A percentile compares a stretch with the other conserved stretches of the same genome.
Conservation (phyloP, 1,284 basidiomycete genomes). For the Sphaerobolus stellatus region DNA sequence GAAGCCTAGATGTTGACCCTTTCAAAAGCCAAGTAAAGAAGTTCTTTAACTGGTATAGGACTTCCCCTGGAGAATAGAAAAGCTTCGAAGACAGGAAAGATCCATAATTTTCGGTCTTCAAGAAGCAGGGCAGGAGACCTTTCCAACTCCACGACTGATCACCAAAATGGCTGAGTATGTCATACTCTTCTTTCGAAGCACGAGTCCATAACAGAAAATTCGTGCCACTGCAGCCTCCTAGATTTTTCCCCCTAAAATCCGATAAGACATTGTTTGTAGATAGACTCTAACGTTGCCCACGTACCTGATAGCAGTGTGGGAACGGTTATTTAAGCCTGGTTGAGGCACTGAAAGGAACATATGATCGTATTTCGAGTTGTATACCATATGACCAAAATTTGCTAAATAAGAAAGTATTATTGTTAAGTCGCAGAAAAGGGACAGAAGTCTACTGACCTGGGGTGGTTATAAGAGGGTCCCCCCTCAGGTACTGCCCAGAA, state of each 20-base stretch:
- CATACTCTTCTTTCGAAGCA: constrained; percentile 9
- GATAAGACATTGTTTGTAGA: background rate
- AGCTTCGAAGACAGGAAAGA: background rate
- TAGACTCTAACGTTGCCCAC: background rate
- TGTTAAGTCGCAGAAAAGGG: background rate
- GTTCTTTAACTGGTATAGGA: background rate
- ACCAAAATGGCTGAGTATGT: background rate
- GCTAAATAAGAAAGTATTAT: background rate
- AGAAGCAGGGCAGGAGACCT: background rate
- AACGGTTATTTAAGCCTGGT: background rate
- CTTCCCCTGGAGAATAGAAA: background rate
- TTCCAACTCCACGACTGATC: constrained; percentile 3
- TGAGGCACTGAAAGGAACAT: background rate
- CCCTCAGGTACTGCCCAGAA: background rate
- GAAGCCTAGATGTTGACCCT: background rate
- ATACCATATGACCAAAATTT: background rate
- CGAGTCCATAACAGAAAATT: constrained; percentile 7
- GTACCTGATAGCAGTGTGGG: background rate
- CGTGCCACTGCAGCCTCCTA: background rate
- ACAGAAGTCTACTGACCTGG: background rate
- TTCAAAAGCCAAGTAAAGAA: background rate
- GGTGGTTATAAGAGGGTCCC: background rate
- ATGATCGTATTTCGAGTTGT: constrained; percentile 1
- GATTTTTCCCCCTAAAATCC: constrained; percentile 1
- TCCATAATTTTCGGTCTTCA: constrained; percentile 1